Evolutionary conservation across 1,139 yeast genomes (phyloP), one percentile per base, ranked within the genome.

Genomic region (Pneumocystis canis): DNA sequence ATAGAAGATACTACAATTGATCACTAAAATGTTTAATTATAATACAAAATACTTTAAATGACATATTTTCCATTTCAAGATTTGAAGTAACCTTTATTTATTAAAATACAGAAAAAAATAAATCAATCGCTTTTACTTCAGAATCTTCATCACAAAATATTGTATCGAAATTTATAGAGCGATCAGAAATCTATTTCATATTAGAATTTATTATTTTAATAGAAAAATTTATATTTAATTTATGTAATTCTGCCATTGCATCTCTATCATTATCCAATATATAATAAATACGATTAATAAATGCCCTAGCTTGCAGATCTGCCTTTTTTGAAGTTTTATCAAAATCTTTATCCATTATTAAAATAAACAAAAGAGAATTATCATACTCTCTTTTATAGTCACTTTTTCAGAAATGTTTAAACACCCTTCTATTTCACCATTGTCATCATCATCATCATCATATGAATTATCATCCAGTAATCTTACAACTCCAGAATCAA

Each of bases 41-140:
- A 20, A 3, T 9, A 20, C 31, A 20, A 30, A 18, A 33, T n/a
- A 58, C 54, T 30, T 58, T 31, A 25, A 31, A 18, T 11, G 53
- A 31, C 14, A 47, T 39, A 3, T 47, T 47, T 47, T 47, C 54
- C 31, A 47, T 47, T 47, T 47, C 54, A 25, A 33, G 16, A 63
- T 65, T 64, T 89, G 54, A 47, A 47, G 54, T 25, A 47, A 11
- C 30, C 54, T 47, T 88, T 64, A 92, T 76, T n/a, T 3, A 96
- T 87, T 37, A 85, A 73, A 66, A 87, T 87, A 0, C 92, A n/a
- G n/a, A 92, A 0, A 95, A 87, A 0, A 97, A 96, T 61, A 89
- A 78, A 68, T 77, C 84, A 74, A 75, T 81, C 39, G 59, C 66
- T 41, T 63, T 63, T 62, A n/a, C 60, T 67, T 71, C 20, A 75